A percentile compares a stretch with the other conserved stretches of the same genome.
Conservation (phyloP, 2,329 filamentous ascomycete genomes). For the Trichophyton verrucosum region DNA sequence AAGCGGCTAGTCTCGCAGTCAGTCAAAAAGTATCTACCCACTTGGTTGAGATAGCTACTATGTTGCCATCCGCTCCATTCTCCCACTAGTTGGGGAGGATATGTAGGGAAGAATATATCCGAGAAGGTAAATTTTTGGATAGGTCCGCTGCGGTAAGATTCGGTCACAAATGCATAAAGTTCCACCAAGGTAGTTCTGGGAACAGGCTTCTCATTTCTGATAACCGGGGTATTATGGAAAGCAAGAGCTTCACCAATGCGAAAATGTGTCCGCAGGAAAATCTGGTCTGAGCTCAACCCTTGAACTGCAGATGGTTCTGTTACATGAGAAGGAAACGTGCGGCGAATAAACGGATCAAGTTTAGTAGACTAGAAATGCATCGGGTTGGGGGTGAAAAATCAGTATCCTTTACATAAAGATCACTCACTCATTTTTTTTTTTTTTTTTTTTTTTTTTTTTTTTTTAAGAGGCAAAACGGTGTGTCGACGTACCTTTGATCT, state of each 20-base stretch:
- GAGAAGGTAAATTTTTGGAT: slow-evolving; percentile 11
- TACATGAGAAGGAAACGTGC: slow-evolving; percentile 3
- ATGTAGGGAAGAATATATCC: slow-evolving; percentile 11
- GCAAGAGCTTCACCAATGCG: slow-evolving; percentile 10
- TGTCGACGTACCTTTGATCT: too few species aligned
- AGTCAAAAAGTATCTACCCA: slow-evolving; percentile 6
- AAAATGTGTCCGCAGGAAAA: slow-evolving; percentile 12
- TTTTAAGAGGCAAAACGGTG: too few species aligned
- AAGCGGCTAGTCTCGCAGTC: not conserved
- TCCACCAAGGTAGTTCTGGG: slow-evolving; percentile 7
- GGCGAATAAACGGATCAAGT: slow-evolving; percentile 6
- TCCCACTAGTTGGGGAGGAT: slow-evolving; percentile 7
- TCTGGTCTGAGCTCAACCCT: slow-evolving; percentile 9
- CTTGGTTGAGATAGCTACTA: slow-evolving; percentile 5
- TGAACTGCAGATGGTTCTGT: slow-evolving; percentile 9
- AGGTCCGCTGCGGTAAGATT: slow-evolving; percentile 9
- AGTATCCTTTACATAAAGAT: too few species aligned
- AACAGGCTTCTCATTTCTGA: not conserved
- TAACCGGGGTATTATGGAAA: not conserved
- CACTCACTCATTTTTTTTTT: too few species aligned
- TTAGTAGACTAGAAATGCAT: not conserved
- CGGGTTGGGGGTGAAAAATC: not conserved
- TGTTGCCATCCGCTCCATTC: slow-evolving; percentile 8
- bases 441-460: too few species aligned
- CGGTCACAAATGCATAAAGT: slow-evolving; percentile 13